These are phyloP conservation scores for Cryptosporidium ubiquitum DNA, from an alignment of 169 alveolate genomes.

Conservation along the genomic window DNA sequence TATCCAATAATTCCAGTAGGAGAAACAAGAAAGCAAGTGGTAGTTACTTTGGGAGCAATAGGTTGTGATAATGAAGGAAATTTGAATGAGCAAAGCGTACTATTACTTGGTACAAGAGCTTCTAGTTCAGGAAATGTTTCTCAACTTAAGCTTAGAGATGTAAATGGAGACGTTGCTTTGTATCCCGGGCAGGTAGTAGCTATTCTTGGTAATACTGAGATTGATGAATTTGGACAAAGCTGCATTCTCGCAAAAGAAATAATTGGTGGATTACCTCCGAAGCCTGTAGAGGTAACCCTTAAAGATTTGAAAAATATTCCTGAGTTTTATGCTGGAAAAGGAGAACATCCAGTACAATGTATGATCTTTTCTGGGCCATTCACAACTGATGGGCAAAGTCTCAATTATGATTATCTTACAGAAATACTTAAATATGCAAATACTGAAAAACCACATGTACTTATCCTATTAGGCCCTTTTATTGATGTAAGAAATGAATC, in stretches of 20 bases:
- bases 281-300: not conserved
- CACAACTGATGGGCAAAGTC: not conserved
- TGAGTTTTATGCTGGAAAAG: slow-evolving; percentile 13
- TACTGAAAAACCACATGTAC: slow-evolving; percentile 53
- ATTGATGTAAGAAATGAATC: slow-evolving; percentile 59
- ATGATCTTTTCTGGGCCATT: slow-evolving; percentile 63
- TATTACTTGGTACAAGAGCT: slow-evolving; percentile 39
- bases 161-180: slow-evolving; percentile 15
- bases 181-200: slow-evolving; percentile 74
- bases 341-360: slow-evolving; percentile 61
- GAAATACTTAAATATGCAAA: slow-evolving; percentile 28
- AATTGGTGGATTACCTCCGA: slow-evolving; percentile 70
- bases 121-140: slow-evolving; percentile 33
- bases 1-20: slow-evolving; percentile 64
- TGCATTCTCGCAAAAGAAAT: slow-evolving; percentile 56
- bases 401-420: slow-evolving; percentile 18
- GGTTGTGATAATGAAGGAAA: slow-evolving; percentile 70
- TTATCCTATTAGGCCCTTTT: slow-evolving; percentile 53
- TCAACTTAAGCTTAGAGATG: slow-evolving; percentile 10
- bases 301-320: slow-evolving; percentile 3
- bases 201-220: slow-evolving; percentile 46
- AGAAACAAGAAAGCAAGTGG: slow-evolving; percentile 41
- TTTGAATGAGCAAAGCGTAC: slow-evolving; percentile 41
- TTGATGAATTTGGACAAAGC: slow-evolving; percentile 43
- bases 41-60: slow-evolving; percentile 46